A percentile compares a stretch with the other conserved stretches of the same genome.
Conservation (phyloP, 1,284 basidiomycete species). For the Ceratobasidium sp. region DNA sequence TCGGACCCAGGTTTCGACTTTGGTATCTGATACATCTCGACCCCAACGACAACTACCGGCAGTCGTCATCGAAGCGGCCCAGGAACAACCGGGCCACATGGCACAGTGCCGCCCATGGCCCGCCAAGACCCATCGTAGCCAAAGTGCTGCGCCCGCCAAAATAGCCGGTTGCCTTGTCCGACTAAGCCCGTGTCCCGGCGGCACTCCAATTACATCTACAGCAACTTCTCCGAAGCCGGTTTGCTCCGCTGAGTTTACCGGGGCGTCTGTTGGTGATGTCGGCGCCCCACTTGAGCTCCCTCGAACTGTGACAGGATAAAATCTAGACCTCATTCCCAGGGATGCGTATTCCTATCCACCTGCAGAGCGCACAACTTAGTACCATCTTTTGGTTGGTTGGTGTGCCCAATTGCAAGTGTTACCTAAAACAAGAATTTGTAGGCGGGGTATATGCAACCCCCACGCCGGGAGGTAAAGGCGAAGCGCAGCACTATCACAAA, state of each 20-base stretch:
- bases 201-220: background rate
- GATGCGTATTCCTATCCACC: background rate
- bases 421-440: background rate
- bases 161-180: conserved; percentile 10
- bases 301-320: background rate
- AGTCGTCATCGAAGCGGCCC: background rate
- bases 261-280: background rate
- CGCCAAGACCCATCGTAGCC: background rate
- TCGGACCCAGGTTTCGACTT: background rate
- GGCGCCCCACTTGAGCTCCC: background rate
- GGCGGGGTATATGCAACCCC: conserved; percentile 12
- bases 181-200: conserved; percentile 3
- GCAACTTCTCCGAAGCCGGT: background rate
- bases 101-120: background rate
- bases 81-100: background rate
- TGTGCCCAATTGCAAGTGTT: background rate
- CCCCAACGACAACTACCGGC: background rate
- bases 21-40: background rate
- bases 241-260: background rate
- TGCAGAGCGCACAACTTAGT: background rate
- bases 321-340: too few relatives aligned
- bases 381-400: background rate
- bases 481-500: conserved; percentile 23
- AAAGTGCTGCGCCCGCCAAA: background rate
- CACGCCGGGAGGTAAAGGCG: conserved; percentile 22